Evolutionary conservation across 1,284 basidiomycete species (phyloP), one percentile per base, ranked within the genome.

Genomic region (Schizophyllum amplum): DNA sequence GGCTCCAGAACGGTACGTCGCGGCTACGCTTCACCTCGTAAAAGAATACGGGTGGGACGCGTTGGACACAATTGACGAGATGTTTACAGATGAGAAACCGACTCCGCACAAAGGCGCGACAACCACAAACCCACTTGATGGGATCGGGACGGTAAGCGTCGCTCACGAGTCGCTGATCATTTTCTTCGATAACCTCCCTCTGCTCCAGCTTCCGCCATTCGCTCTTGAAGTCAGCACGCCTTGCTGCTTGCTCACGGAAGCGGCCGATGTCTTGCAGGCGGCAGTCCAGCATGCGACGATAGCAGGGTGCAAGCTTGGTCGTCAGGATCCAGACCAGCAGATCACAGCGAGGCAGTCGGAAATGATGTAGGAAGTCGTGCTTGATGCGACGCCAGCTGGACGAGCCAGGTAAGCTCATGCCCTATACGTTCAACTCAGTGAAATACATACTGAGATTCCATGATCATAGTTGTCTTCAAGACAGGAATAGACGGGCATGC

Each of bases 31-130:
- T 58, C 4, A 64, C 67, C 49, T 68, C 62, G 4, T 66, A 60
- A 60, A 71, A 72, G 61, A 71, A 72, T 4, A 55, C 56, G 0
- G 69, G 63, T 3, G 63, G 60, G 1, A 71, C 67, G 4, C 53
- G 59, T 15, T 66, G 53, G 3, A 69, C 56, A 1, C 47, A 15
- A 50, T 72, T 69, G 5, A 72, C 63, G 5, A 69, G 63, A 56
- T 72, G 71, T 54, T 72, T 72, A 63, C 71, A 72, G 47, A 71
- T 26, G 1, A 72, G 64, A 58, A 71, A 70, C 17, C 67, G 62
- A 59, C 65, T 66, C 56, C 51, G 64, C 2, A 52, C 57, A 47
- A 72, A 64, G 22, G 46, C 33, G 1, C 66, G 69, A 57, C 71
- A 72, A 51, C 65, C 68, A 54, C 71, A 73, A 1, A 67, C 58